Conservation (phyloP, 345 rosid species). For the Euphorbia lathyris region DNA sequence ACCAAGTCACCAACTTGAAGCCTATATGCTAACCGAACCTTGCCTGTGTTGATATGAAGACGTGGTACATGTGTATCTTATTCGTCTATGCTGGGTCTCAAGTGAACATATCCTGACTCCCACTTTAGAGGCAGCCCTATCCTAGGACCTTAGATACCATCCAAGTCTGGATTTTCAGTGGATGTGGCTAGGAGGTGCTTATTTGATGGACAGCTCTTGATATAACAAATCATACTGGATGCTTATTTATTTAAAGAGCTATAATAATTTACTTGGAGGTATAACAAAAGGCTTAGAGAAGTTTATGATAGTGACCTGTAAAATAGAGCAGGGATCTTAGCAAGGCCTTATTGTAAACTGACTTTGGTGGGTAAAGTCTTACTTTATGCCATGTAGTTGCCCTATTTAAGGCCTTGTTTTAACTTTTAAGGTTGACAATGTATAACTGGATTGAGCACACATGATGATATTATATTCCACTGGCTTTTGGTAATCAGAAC, state of each 20-base stretch:
- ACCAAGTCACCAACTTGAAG: not conserved
- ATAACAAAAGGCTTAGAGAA: not conserved
- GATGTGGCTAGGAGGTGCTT: not conserved
- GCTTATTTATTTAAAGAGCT: not conserved
- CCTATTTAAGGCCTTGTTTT: not conserved
- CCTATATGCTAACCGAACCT: not conserved
- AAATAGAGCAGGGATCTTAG: not conserved
- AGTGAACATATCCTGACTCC: not conserved
- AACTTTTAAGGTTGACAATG: conserved; percentile 2
- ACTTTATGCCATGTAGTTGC: not conserved
- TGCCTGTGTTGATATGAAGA: not conserved
- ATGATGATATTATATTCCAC: not conserved
- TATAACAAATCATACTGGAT: not conserved
- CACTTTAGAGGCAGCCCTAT: not conserved
- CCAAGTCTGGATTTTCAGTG: not conserved
- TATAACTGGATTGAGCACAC: not conserved
- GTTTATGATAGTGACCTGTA: not conserved
- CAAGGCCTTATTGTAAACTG: not conserved
- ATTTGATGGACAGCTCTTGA: not conserved
- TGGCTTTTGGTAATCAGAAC: not conserved
- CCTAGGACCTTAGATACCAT: too few relatives aligned
- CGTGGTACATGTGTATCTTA: not conserved
- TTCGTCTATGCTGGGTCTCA: not conserved
- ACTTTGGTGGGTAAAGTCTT: not conserved
- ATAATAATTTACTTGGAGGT: not conserved